Evolutionary conservation across 768 basidiomycete genomes (phyloP), one percentile per base, ranked within the genome.

Genomic region (Pleurotus giganteus): DNA sequence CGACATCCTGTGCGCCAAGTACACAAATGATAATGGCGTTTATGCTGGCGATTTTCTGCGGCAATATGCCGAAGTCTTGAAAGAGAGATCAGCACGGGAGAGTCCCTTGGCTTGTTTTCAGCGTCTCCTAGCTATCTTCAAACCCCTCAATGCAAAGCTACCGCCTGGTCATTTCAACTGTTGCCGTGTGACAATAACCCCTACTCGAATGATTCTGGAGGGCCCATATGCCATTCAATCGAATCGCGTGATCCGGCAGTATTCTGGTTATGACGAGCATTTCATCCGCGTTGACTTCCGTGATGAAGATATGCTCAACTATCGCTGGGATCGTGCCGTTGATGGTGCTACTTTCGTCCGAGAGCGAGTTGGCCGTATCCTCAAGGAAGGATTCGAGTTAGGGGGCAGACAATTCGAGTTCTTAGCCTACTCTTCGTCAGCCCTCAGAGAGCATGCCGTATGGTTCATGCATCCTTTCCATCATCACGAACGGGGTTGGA

Each of bases 211-310:
- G 54, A 69, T 89, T 9, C 68, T 93, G 6, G 89, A 91, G 70
- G 91, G 91, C 0, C 91, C 91, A 1, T 86, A 83, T 55, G 65
- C 83, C 0, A 80, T 81, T 23, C 86, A 92, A 60, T 89, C 89
- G 3, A 95, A 95, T 57, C 81, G 89, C 0, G 81, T 93, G 49
- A 85, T 95, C 57, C 84, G 92, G 1, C 69, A 75, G 51, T 94
- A 85, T 54, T 65, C 70, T 44, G 77, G 76, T 0, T 80, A 78
- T 55, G 75, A 85, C 43, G 81, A 89, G 27, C 72, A 82, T 60
- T 95, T 95, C 64, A 65, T 95, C 27, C 84, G 93, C 8, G 91
- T 94, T 23, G 85, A 89, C 60, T 91, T 94, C 61, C 81, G 87
- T 4, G 92, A 94, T 54, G 92, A 95, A 70, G 88, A 94, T 60